Percentiles rank a stretch among this genome's conserved stretches.
phyloP scores from a whole-genome alignment of 768 basidiomycete genomes.

The Hericium coralloides region DNA sequence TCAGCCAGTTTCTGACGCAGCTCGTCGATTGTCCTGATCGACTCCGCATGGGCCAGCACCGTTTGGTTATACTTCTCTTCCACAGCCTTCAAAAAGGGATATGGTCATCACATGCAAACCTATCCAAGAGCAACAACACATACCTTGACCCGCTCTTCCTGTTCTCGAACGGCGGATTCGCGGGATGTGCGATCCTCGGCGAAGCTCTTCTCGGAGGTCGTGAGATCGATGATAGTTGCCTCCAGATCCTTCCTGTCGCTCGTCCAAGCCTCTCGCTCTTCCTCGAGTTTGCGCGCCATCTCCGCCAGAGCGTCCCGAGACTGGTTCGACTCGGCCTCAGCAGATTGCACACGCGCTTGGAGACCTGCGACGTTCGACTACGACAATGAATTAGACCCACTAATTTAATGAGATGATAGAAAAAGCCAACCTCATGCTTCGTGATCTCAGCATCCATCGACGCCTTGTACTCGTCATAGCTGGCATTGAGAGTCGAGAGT shows the following conservation, averaged over 20 bases:
- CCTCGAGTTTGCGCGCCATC: constrained; percentile 56
- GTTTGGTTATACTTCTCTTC: constrained; percentile 78
- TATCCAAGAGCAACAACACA: not conserved
- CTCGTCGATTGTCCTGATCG: constrained; percentile 61
- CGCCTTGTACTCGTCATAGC: constrained; percentile 73
- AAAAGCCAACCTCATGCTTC: constrained; percentile 51
- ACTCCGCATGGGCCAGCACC: constrained; percentile 78
- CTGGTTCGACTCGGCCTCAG: constrained; percentile 45
- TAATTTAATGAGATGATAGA: not conserved
- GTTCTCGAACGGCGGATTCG: constrained; percentile 55
- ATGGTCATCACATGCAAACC: constrained; percentile 1
- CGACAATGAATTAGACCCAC: not conserved
- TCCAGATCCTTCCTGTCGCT: constrained; percentile 79
- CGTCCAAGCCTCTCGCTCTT: constrained; percentile 60
- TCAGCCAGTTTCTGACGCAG: constrained; percentile 54
- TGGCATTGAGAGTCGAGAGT: constrained; percentile 55
- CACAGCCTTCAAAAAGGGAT: constrained; percentile 38
- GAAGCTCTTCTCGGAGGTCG: constrained; percentile 58
- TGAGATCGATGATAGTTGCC: constrained; percentile 75
- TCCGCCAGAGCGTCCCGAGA: constrained; percentile 43
- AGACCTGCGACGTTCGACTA: constrained; percentile 60
- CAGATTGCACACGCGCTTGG: constrained; percentile 47
- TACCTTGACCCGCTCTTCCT: constrained; percentile 62
- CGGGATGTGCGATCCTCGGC: constrained; percentile 55
- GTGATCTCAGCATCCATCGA: constrained; percentile 63